A percentile compares a stretch with the other conserved stretches of the same genome.
These are phyloP conservation scores for Hamigera avellanea DNA, from an alignment of 495 filamentous ascomycete species.

Conservation along the genomic window DNA sequence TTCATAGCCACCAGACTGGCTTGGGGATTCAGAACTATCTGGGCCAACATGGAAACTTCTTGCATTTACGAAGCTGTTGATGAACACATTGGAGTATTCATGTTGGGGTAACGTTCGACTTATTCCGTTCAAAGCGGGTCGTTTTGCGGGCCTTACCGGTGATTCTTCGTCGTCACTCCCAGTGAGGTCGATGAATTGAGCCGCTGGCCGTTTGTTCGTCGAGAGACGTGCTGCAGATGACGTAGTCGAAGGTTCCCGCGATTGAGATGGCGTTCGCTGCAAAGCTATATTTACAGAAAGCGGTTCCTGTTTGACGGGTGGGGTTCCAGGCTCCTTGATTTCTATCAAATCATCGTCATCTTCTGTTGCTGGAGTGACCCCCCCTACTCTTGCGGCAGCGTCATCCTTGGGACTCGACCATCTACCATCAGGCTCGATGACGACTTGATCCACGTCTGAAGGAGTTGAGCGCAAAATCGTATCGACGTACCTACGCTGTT, in stretches of 20 bases:
- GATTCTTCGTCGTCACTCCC: constrained; percentile 57
- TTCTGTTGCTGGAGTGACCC: constrained; percentile 25
- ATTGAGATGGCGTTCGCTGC: constrained; percentile 41
- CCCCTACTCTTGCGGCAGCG: constrained; percentile 21
- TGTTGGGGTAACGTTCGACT: constrained; percentile 11
- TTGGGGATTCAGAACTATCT: constrained; percentile 4
- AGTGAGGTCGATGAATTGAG: constrained; percentile 70
- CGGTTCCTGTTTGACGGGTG: constrained; percentile 35
- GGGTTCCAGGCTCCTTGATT: constrained; percentile 42
- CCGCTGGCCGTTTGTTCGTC: constrained; percentile 48
- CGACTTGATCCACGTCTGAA: constrained; percentile 65
- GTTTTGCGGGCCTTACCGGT: constrained; percentile 45
- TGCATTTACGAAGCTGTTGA: constrained; percentile 12
- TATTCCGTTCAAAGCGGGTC: constrained; percentile 15
- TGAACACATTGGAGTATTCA: constrained; percentile 13
- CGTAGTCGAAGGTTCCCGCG: constrained; percentile 41
- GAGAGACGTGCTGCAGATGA: constrained; percentile 29
- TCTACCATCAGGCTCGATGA: constrained; percentile 73
- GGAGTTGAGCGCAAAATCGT: constrained; percentile 69
- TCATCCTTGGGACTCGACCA: constrained; percentile 49
- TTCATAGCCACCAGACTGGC: constrained; percentile 5
- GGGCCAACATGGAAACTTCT: constrained; percentile 10
- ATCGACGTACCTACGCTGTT: constrained; percentile 64
- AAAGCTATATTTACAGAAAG: constrained; percentile 20
- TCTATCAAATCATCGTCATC: constrained; percentile 64